Evolutionary conservation across 306 rosid species (phyloP), one percentile per base, ranked within the genome.

Genomic region (Cicer cuneatum): DNA sequence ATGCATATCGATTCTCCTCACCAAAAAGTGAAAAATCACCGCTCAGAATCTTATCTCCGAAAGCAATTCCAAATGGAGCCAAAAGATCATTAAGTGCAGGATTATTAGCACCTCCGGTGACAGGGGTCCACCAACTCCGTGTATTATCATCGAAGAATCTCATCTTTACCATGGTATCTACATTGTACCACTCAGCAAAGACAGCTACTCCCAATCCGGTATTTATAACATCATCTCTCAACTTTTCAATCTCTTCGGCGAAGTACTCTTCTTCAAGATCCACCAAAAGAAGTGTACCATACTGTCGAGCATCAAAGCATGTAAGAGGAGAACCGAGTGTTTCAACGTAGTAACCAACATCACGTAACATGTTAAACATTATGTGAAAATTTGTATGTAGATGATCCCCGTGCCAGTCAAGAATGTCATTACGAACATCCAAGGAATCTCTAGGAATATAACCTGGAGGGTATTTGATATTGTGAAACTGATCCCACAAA

Each of bases 351-450:
- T 94, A 94, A 68, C 91, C 99, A 43, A 92, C 89, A 64, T 94
- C 99, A 57, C 96, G 85, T 80, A 94, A 84, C 92, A 86, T 94
- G 82, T 94, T 92, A 87, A 92, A 94, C 96, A 94, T 91, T 72
- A 94, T 94, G 79, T 94, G 97, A 77, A 88, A 94, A 82, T 92
- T 94, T 42, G 97, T 92, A 72, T 94, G 99, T 53, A 94, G 86
- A 83, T 94, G 97, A 86, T 94, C 99, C 12, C 99, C 99, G 68
- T 94, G 99, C 99, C 99, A 94, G 78, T 94, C 99, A 65, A 94
- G 97, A 78, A 94, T 94, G 86, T 94, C 99, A 81, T 92, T 94
- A 33, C 96, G 96, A 75, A 94, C 97, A 83, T 94, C 97, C 89
- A 94, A 83, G 61, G 99, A 94, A 69, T 94, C 99, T 80, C 99